Conservation (phyloP, 495 filamentous ascomycete species). For the Articulospora tetracladia region DNA sequence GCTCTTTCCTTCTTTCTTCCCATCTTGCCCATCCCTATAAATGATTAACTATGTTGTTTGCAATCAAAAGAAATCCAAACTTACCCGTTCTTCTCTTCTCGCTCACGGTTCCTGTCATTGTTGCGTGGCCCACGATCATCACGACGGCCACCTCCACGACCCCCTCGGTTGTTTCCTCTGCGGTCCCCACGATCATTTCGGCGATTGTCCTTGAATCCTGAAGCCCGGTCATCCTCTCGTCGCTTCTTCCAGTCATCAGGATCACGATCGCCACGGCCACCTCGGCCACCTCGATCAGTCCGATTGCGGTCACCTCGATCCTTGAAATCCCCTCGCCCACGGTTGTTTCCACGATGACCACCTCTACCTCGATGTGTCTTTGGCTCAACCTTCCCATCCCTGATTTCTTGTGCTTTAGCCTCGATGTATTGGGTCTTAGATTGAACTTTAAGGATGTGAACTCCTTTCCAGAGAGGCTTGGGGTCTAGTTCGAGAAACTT, state of each 20-base stretch:
- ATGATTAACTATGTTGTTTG: conserved; percentile 18
- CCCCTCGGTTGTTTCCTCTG: conserved; percentile 24
- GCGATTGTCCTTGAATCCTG: conserved; percentile 48
- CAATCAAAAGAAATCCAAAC: neutral
- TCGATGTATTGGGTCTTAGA: conserved; percentile 85
- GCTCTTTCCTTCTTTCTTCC: conserved; percentile 34
- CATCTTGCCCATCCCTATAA: conserved; percentile 29
- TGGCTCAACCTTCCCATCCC: conserved; percentile 63
- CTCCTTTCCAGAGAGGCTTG: conserved; percentile 77
- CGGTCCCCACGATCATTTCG: conserved; percentile 30
- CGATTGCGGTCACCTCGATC: conserved; percentile 7
- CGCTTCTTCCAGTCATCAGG: conserved; percentile 66
- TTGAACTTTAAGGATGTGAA: conserved; percentile 69
- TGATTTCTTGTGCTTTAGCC: conserved; percentile 72
- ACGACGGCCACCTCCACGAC: conserved; percentile 31
- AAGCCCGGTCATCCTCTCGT: conserved; percentile 60
- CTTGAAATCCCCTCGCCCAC: conserved; percentile 20
- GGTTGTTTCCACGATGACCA: conserved; percentile 19
- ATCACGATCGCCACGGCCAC: conserved; percentile 32
- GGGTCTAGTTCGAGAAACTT: conserved; percentile 73
- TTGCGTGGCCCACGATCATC: conserved; percentile 29
- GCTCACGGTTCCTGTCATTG: conserved; percentile 28
- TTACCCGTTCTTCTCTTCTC: conserved; percentile 26
- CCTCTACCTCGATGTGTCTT: conserved; percentile 14
- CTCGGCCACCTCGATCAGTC: conserved; percentile 7